Evolutionary conservation across 83 land plant genomes (phyloP).

Genomic region (Thuja plicata): DNA sequence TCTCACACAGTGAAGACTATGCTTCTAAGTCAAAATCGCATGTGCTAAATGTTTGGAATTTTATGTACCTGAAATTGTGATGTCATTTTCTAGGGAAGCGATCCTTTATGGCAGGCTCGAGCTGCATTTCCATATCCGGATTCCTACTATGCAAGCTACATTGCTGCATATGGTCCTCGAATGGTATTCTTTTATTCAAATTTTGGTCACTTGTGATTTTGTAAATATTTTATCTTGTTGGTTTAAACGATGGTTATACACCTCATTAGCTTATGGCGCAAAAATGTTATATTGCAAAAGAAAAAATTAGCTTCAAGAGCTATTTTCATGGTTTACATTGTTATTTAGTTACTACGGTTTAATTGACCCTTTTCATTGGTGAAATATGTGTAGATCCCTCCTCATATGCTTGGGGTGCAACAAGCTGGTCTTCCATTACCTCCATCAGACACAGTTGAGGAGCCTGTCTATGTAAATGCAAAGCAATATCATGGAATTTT

Average conservation of each 20-base stretch:
- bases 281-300: neutral
- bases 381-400: constrained; percentile 40
- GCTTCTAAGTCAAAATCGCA: neutral
- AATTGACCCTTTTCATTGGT: constrained; percentile 2
- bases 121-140: constrained; percentile 66
- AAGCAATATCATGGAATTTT: constrained; percentile 61
- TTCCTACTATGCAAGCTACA: constrained; percentile 58
- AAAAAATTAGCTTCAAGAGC: neutral
- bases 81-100: neutral
- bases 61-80: neutral
- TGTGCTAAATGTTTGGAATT: neutral
- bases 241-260: neutral
- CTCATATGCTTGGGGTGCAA: constrained; percentile 59
- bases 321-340: neutral
- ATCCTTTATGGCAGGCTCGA: constrained; percentile 41
- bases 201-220: neutral
- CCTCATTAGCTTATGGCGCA: neutral
- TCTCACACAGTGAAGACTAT: neutral
- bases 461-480: constrained; percentile 52
- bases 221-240: neutral
- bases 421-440: constrained; percentile 48
- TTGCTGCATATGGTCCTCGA: constrained; percentile 63
- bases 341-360: neutral
- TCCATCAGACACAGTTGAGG: constrained; percentile 39
- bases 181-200: constrained; percentile 25